Conservation (phyloP, 2,329 filamentous ascomycete genomes). For the Neopestalotiopsis sp. region DNA sequence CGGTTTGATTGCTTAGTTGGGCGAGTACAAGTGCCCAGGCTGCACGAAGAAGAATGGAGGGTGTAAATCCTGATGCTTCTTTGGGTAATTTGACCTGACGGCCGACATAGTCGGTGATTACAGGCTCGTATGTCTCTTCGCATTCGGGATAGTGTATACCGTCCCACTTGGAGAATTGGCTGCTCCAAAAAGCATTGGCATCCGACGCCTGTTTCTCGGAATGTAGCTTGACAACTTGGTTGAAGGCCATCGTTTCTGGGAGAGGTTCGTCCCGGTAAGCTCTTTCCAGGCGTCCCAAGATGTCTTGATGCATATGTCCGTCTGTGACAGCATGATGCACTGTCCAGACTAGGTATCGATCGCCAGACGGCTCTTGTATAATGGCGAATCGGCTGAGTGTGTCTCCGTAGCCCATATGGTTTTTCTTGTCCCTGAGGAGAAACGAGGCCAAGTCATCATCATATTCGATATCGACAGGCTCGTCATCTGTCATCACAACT, state of each 20-base stretch:
- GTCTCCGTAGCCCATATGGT: constrained; percentile 9
- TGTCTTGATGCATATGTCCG: constrained; percentile 15
- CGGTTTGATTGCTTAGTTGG: constrained; percentile 10
- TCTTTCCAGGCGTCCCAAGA: constrained; percentile 13
- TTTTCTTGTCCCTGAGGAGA: constrained; percentile 17
- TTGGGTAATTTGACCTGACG: constrained; percentile 8
- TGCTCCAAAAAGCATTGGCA: not conserved
- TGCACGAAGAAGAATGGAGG: constrained; percentile 18
- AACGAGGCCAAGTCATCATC: constrained; percentile 14
- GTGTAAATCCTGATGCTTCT: constrained; percentile 17
- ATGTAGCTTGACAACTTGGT: constrained; percentile 6
- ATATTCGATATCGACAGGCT: constrained; percentile 5
- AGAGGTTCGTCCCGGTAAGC: constrained; percentile 11
- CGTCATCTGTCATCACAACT: constrained; percentile 17
- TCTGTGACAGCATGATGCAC: constrained; percentile 17
- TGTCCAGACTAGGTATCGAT: constrained; percentile 17
- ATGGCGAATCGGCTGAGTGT: constrained; percentile 8
- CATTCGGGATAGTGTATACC: constrained; percentile 8
- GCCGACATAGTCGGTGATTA: constrained; percentile 3
- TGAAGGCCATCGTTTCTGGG: constrained; percentile 8
- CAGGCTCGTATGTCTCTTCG: constrained; percentile 13
- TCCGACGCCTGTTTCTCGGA: not conserved
- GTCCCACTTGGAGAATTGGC: constrained; percentile 8
- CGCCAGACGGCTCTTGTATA: constrained; percentile 7
- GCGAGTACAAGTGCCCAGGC: constrained; percentile 17